Conservation (phyloP, 2,329 filamentous ascomycete species). For the Lecanicillium sp. region DNA sequence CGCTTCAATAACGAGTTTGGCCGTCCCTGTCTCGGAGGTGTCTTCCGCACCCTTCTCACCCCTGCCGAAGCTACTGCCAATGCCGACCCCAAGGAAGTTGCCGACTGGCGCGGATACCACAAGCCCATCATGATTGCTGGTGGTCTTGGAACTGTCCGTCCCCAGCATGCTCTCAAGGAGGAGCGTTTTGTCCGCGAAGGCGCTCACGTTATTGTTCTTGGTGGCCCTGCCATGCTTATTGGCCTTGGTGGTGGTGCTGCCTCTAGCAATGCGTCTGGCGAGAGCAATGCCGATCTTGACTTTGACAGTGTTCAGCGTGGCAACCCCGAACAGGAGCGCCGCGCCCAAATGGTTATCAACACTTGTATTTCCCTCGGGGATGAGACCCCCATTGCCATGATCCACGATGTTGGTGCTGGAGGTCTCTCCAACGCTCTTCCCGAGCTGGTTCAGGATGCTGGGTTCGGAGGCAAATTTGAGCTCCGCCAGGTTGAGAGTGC, state of each 20-base stretch:
- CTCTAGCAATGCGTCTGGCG: constrained; percentile 80
- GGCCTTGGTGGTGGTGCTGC: constrained; percentile 92
- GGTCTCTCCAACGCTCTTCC: constrained; percentile 70
- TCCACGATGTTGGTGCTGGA: constrained; percentile 94
- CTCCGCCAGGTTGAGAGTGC: constrained; percentile 88
- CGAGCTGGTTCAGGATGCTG: constrained; percentile 85
- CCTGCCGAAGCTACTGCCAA: constrained; percentile 33
- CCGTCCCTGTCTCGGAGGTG: constrained; percentile 77
- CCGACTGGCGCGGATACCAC: constrained; percentile 82
- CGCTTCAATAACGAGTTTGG: constrained; percentile 98
- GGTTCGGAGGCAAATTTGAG: constrained; percentile 84
- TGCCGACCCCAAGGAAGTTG: constrained; percentile 36
- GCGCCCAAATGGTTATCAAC: constrained; percentile 97
- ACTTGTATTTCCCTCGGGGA: constrained; percentile 77
- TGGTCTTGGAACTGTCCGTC: constrained; percentile 84
- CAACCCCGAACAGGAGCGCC: constrained; percentile 91
- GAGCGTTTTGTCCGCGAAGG: constrained; percentile 71
- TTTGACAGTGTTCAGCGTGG: constrained; percentile 96
- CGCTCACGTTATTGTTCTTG: constrained; percentile 87
- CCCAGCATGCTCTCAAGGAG: constrained; percentile 83
- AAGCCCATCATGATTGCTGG: constrained; percentile 99
- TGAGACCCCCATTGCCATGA: constrained; percentile 87
- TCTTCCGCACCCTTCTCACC: constrained; percentile 83
- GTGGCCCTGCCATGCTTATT: constrained; percentile 95
- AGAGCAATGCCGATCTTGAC: constrained; percentile 85